These are phyloP conservation scores for Pleodorina starrii DNA, from an alignment of 139 green algal species.

Conservation along the genomic window DNA sequence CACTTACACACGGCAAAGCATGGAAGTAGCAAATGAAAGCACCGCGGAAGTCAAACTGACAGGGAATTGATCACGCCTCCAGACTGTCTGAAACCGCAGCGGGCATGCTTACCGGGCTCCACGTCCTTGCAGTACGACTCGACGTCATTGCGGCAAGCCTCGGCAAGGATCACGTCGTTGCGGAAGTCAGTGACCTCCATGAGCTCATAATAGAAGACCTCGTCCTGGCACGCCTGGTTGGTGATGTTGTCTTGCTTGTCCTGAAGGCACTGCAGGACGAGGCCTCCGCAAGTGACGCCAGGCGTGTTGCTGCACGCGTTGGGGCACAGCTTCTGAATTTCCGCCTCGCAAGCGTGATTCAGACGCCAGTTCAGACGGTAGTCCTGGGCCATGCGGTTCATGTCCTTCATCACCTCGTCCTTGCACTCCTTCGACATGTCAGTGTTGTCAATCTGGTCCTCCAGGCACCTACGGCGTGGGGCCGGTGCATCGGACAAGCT, in stretches of 20 bases:
- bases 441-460: constrained; percentile 59
- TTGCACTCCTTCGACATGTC: constrained; percentile 87
- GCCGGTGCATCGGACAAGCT: no score
- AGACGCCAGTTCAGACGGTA: constrained; percentile 93
- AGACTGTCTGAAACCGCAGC: no score
- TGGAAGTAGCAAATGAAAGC: no score
- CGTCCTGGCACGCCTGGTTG: constrained; percentile 80
- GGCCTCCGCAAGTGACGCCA: constrained; percentile 76
- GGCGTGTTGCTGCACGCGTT: constrained; percentile 70
- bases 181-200: constrained; percentile 84
- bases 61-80: no score
- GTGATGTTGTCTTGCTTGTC: constrained; percentile 89
- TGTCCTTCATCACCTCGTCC: constrained; percentile 79
- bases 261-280: constrained; percentile 88
- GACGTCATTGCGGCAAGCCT: constrained; percentile 83
- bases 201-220: constrained; percentile 91
- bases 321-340: constrained; percentile 82
- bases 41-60: no score
- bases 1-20: no score
- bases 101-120: constrained; percentile 59
- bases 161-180: constrained; percentile 78
- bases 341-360: constrained; percentile 80
- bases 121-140: constrained; percentile 82
- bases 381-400: constrained; percentile 79
- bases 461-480: constrained; percentile 70